Conservation (phyloP, 2,329 filamentous ascomycete species). For the Fusarium proliferatum region DNA sequence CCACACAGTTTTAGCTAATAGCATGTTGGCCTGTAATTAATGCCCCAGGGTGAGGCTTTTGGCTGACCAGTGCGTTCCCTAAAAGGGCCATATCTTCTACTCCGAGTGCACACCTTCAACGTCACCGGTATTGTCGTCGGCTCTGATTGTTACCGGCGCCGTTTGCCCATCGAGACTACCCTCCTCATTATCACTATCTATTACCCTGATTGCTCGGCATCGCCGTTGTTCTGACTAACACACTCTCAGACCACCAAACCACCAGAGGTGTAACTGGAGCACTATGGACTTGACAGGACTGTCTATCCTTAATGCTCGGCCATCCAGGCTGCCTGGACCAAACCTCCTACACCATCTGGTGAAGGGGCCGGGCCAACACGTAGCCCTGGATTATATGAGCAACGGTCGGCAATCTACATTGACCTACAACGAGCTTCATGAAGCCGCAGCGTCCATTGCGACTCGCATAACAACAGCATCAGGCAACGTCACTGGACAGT, state of each 20-base stretch:
- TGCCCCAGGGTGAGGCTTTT: constrained; percentile 39
- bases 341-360: constrained; percentile 70
- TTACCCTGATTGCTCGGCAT: constrained; percentile 3
- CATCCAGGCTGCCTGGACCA: constrained; percentile 56
- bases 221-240: constrained; percentile 7
- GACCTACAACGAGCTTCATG: constrained; percentile 73
- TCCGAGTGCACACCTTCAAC: constrained; percentile 21
- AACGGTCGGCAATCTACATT: constrained; percentile 52
- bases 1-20: constrained; percentile 44
- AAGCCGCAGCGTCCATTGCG: constrained; percentile 66
- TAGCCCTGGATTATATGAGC: constrained; percentile 50
- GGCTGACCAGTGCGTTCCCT: constrained; percentile 39
- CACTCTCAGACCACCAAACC: constrained; percentile 1
- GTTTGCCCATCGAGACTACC: constrained; percentile 28
- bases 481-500: constrained; percentile 41
- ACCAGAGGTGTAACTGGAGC: not conserved
- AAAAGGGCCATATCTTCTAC: constrained; percentile 42
- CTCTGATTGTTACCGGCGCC: constrained; percentile 9
- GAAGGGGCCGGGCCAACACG: constrained; percentile 43
- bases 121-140: constrained; percentile 15
- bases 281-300: constrained; percentile 47
- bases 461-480: constrained; percentile 53
- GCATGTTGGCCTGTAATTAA: constrained; percentile 36
- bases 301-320: constrained; percentile 60
- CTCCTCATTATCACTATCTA: constrained; percentile 3